Base-by-base conservation (phyloP, 2,329 filamentous ascomycete genomes). In the Alternaria angustiovoidea region DNA sequence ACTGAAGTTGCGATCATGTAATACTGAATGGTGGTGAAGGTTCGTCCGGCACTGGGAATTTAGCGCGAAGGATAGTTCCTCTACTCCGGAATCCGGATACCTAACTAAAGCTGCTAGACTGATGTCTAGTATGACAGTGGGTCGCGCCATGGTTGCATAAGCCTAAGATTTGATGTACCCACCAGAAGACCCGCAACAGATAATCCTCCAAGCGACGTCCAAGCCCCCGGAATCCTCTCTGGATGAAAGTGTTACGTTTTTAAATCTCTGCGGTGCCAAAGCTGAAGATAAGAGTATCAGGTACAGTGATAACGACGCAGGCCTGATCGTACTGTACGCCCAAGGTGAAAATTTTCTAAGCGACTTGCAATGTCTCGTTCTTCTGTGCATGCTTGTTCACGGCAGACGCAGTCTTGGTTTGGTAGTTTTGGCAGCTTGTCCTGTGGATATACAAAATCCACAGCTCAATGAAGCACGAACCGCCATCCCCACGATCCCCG, bases 241-340 rank as follows among this genome's bases (percentile, higher is more conserved):
- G 24, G 7, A 18, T 49, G 42, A 43, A 59, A 39, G 26, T 53
- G 26, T 62, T 60, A 62, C 57, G 60, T 62, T 55, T 59, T 12
- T 7, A 18, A 44, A 38, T n/a, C 42, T 32, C 16, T 9, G 47
- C 22, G 36, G 28, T 14, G 18, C 41, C 26, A 42, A n/a, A 20
- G 9, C 36, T 30, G 38, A 41, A 60, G 60, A 62, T 60, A 62
- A 54, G 11, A 42, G 32, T 24, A 43, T 47, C 42, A 57, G 1
- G 7, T 28, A 28, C 18, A 47, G 56, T 38, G 57, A 60, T 57
- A 53, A 56, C 30, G 7, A 49, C 7, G 42, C 12, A 51, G 24
- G 39, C 57, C 39, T 59, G 30, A 30, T 24, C 12, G n/a, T 3
- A 34, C 8, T 22, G 18, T 16, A 32, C 39, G 36, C 34, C 2